Percentiles rank a stretch among this genome's conserved stretches.
Evolutionary conservation across 805 yeast species (phyloP).

Genomic region (Candida corydali): DNA sequence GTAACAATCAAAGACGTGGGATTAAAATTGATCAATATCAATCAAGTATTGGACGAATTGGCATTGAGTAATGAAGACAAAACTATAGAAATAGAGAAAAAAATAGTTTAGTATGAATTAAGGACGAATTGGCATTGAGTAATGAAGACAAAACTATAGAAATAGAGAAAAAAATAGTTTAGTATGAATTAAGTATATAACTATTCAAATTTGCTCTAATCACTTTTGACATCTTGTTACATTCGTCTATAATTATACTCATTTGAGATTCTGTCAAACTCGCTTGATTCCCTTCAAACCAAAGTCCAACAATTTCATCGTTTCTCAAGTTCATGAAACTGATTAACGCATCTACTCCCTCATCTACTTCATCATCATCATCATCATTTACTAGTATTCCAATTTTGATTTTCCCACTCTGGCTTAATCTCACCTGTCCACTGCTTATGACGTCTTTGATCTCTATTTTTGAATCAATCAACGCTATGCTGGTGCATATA

Average conservation of each 20-base stretch:
- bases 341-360: slow-evolving; percentile 36
- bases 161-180: background rate
- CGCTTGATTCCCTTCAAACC: slow-evolving; percentile 38
- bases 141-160: slow-evolving; percentile 5
- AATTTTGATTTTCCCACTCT: slow-evolving; percentile 10
- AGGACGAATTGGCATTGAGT: slow-evolving; percentile 1
- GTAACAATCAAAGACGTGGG: slow-evolving; percentile 26
- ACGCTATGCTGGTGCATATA: slow-evolving; percentile 66
- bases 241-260: slow-evolving; percentile 34
- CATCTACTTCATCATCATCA: slow-evolving; percentile 11
- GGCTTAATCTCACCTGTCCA: slow-evolving; percentile 39
- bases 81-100: slow-evolving; percentile 1
- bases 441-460: slow-evolving; percentile 71
- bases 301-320: slow-evolving; percentile 57
- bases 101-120: background rate
- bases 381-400: slow-evolving; percentile 16
- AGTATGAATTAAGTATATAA: slow-evolving; percentile 26
- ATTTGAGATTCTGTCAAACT: slow-evolving; percentile 16
- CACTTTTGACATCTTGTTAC: slow-evolving; percentile 40
- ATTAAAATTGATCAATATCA: slow-evolving; percentile 31
- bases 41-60: slow-evolving; percentile 33
- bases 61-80: slow-evolving; percentile 6
- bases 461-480: slow-evolving; percentile 84
- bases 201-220: slow-evolving; percentile 44
- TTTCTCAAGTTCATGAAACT: slow-evolving; percentile 52